Conservation (phyloP, 2,329 filamentous ascomycete species). For the Orbilia blumenaviensis region DNA sequence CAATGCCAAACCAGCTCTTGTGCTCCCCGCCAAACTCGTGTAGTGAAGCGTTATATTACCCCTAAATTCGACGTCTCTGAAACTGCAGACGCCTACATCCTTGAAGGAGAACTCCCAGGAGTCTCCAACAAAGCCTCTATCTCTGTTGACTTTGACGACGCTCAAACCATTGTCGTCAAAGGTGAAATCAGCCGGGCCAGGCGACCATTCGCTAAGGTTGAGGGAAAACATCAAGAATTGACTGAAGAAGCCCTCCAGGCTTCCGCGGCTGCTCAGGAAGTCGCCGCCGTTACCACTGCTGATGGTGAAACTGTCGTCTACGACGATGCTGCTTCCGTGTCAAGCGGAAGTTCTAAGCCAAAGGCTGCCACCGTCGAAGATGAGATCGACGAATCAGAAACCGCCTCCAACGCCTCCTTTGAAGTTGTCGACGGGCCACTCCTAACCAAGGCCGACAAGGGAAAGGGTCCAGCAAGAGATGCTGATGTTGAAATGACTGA, state of each 20-base stretch:
- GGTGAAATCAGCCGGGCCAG: slow-evolving; percentile 74
- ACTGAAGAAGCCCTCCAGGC: slow-evolving; percentile 45
- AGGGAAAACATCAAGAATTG: slow-evolving; percentile 60
- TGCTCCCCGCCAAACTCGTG: slow-evolving; percentile 26
- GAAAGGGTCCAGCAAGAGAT: slow-evolving; percentile 54
- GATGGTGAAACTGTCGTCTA: slow-evolving; percentile 37
- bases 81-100: slow-evolving; percentile 73
- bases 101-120: slow-evolving; percentile 81
- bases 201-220: slow-evolving; percentile 65
- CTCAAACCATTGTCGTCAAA: slow-evolving; percentile 75
- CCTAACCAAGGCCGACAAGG: slow-evolving; percentile 37
- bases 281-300: slow-evolving; percentile 13
- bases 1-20: slow-evolving; percentile 41
- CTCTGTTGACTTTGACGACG: slow-evolving; percentile 80
- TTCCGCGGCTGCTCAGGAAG: slow-evolving; percentile 23
- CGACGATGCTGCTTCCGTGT: slow-evolving; percentile 54
- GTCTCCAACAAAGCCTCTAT: slow-evolving; percentile 75
- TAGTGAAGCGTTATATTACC: slow-evolving; percentile 38
- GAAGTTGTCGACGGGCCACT: slow-evolving; percentile 37
- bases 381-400: slow-evolving; percentile 40
- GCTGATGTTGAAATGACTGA: slow-evolving; percentile 49
- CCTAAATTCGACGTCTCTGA: slow-evolving; percentile 77
- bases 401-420: slow-evolving; percentile 51
- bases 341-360: slow-evolving; percentile 36
- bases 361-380: slow-evolving; percentile 56